A percentile compares a stretch with the other conserved stretches of the same genome.
phyloP scores from a whole-genome alignment of 148 eudicot species.

The Camellia sinensis region DNA sequence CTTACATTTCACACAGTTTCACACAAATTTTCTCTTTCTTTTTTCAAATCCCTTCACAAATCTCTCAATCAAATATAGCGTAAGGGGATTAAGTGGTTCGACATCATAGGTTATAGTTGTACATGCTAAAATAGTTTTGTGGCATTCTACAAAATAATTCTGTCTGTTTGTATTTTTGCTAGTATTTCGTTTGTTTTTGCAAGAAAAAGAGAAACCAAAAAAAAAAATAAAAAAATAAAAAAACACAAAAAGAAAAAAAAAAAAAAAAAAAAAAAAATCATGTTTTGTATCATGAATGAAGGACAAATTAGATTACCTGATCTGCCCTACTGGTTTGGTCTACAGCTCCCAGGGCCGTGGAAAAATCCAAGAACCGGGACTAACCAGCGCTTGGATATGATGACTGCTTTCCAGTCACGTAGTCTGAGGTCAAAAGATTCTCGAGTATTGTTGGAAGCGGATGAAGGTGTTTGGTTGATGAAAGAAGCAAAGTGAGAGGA shows the following conservation, averaged over 20 bases:
- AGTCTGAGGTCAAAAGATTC: slow-evolving; percentile 7
- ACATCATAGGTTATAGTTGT: background rate
- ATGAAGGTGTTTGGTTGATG: slow-evolving; percentile 3
- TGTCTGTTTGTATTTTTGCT: background rate
- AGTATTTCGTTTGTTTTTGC: background rate
- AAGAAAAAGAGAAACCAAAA: background rate
- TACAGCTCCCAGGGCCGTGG: slow-evolving; percentile 84
- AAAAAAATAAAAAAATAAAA: background rate
- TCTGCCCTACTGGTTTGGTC: background rate
- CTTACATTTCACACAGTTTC: too few relatives aligned
- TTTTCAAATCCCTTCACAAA: too few relatives aligned
- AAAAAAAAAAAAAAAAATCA: background rate
- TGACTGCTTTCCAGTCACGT: slow-evolving; percentile 21
- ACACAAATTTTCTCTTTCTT: too few relatives aligned
- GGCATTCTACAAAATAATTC: background rate
- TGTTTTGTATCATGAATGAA: background rate
- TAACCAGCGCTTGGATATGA: slow-evolving; percentile 25
- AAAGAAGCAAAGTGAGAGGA: background rate
- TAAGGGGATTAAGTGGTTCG: background rate
- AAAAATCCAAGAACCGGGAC: slow-evolving; percentile 57
- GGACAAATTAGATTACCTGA: background rate
- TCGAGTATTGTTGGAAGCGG: background rate
- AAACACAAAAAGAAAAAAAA: background rate
- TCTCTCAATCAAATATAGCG: too few relatives aligned
- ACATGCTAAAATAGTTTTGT: background rate